Base-by-base conservation (phyloP, 805 yeast genomes). In the Candida sakaeoensis region DNA sequence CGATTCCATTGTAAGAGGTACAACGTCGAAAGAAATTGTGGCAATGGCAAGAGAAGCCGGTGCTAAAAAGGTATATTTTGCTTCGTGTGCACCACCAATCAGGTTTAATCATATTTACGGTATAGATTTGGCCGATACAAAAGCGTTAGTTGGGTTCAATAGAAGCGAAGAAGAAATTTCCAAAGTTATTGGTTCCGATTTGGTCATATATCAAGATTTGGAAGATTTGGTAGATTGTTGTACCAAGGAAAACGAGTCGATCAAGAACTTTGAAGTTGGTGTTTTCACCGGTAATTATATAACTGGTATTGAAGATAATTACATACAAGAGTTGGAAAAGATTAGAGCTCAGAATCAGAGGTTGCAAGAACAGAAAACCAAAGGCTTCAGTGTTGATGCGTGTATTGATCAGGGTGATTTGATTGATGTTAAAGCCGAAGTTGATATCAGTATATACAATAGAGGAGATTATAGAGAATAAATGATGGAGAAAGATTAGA, bases 21-120 rank as follows among this genome's bases (percentile, higher is more conserved):
- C 99, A 15, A 93, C 99, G 2, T 89, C 97, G 5, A 85, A 79
- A 60, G 99, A 93, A 68, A 93, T 93, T 49, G 95, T 93, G 24
- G 84, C 81, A 50, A 93, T 93, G 99, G 99, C 99, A n/a, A 77
- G 85, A 52, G 99, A 93, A 62, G 96, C 98, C 4, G 99, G 99
- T 43, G 99, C 99, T 33, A 81, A 77, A 45, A 83, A 80, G 52
- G 99, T 93, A n/a, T 91, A 79, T 60, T 84, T 93, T 61, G 99
- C 99, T 0, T 86, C 95, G 18, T 93, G 97, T 57, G 95, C 99
- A 12, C 99, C 99, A 21, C 95, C 97, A n/a, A 93, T 93, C 54
- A 79, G 99, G 63, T 80, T 72, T 65, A 93, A 93, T 67, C 99
- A 93, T 60, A 88, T 93, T 43, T 93, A 93, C 61, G 99, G 99